Base-by-base conservation (phyloP, 352 stramenopile genomes). In the Phytophthora crassamura region DNA sequence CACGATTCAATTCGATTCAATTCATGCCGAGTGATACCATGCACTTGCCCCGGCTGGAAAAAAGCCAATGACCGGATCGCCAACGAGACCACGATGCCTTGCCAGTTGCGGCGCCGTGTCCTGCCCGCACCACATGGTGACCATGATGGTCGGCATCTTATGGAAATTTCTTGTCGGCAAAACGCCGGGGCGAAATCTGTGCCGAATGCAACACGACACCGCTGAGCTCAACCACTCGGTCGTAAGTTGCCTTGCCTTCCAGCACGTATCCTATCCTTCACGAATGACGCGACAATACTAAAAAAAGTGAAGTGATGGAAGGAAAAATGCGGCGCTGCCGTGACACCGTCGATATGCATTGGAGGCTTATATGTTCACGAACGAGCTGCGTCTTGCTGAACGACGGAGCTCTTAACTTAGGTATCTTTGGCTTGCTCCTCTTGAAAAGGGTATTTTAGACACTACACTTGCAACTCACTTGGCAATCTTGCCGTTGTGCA, bases 401-500 rank as follows among this genome's bases (percentile, higher is more conserved):
- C 66, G 70, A 63, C 42, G 28, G 50, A 22, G 32, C 49, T 67
- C 59, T 75, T 75, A 71, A 75, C 55, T 71, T 75, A 75, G 65
- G 33, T 57, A 25, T 59, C 40, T 46, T 11, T 33, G 22, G 50
- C 65, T 40, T 60, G 46, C n/a, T n/a, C n/a, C n/a, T n/a, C n/a
- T n/a, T n/a, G n/a, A n/a, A n/a, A n/a, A n/a, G n/a, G n/a, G n/a
- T n/a, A n/a, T n/a, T n/a, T n/a, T n/a, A n/a, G n/a, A n/a, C n/a
- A n/a, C n/a, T n/a, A n/a, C n/a, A n/a, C n/a, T n/a, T n/a, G n/a
- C n/a, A n/a, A n/a, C 43, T 61, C 52, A 67, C 38, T 67, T 63
- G 18, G 20, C 49, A 22, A 67, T 22, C 35, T 79, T 78, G 54
- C 65, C 64, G 41, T 75, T 80, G 62, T 87, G 78, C 45, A 67